Evolutionary conservation across 345 rosid genomes (phyloP).

Genomic region (Clarkia xantiana): DNA sequence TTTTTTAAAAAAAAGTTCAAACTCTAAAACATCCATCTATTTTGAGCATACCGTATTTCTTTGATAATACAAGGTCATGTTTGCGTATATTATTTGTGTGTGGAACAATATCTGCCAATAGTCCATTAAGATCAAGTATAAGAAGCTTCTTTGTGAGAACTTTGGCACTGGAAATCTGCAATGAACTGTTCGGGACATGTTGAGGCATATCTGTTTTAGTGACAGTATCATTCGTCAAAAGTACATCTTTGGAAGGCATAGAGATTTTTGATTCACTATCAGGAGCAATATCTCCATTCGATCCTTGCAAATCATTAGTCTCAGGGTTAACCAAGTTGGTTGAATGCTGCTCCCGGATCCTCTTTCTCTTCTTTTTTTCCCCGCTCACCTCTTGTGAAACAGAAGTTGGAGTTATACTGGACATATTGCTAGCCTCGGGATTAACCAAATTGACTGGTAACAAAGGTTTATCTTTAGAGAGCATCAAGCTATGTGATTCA

Average conservation of each 20-base stretch:
- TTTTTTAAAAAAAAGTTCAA: not conserved
- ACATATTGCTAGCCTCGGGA: not conserved
- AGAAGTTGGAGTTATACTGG: not conserved
- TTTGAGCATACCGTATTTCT: constrained; percentile 36
- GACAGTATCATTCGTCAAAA: not conserved
- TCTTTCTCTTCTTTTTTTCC: too few species aligned
- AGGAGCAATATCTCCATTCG: not conserved
- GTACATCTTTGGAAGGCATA: constrained; percentile 4
- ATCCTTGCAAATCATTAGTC: not conserved
- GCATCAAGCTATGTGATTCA: not conserved
- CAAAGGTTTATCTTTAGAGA: not conserved
- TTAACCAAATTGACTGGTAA: not conserved
- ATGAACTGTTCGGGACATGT: constrained; percentile 7
- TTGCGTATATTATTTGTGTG: constrained; percentile 3
- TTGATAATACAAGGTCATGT: constrained; percentile 31
- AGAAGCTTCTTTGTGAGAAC: constrained; percentile 46
- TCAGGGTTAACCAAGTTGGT: too few species aligned
- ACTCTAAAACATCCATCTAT: not conserved
- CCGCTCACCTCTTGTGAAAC: too few species aligned
- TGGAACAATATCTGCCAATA: constrained; percentile 50
- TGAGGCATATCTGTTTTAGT: constrained; percentile 10
- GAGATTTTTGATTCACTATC: not conserved
- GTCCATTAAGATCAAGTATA: constrained; percentile 74
- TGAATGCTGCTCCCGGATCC: too few species aligned
- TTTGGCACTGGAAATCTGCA: constrained; percentile 13